These are phyloP conservation scores for Leishmania braziliensis DNA, from an alignment of 208 protist genomes.

Conservation along the genomic window DNA sequence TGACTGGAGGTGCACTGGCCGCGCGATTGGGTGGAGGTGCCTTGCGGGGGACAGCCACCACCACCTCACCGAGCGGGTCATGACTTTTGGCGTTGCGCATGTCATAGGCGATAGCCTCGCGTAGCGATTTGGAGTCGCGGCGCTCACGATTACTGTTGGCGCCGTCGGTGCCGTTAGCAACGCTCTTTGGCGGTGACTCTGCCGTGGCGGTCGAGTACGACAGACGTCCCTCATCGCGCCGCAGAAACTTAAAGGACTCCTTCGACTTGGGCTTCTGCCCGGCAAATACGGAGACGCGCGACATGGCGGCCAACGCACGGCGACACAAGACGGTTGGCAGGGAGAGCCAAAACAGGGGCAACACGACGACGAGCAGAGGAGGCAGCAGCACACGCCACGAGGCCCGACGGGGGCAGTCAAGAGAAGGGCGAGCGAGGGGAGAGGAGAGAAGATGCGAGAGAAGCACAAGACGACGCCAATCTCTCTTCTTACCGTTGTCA, in stretches of 20 bases:
- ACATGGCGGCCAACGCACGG: conserved; percentile 17
- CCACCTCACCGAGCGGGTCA: conserved; percentile 76
- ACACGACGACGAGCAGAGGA: background rate
- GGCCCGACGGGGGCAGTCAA: background rate
- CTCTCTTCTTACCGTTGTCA: background rate
- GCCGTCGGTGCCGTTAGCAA: conserved; percentile 16
- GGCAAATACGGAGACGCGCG: conserved; percentile 60
- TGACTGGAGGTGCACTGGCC: conserved; percentile 21
- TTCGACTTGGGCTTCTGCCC: conserved; percentile 77
- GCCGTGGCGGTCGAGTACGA: conserved; percentile 51
- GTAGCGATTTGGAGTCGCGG: conserved; percentile 69
- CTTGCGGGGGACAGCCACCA: conserved; percentile 84
- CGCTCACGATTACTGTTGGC: conserved; percentile 37
- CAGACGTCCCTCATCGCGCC: conserved; percentile 81
- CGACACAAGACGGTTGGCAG: no score
- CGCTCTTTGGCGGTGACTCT: conserved; percentile 27
- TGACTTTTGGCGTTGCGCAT: conserved; percentile 80
- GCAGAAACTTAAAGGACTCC: conserved; percentile 82
- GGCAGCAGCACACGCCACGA: background rate
- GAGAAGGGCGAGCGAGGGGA: background rate
- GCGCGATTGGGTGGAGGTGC: conserved; percentile 51
- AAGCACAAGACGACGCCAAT: background rate
- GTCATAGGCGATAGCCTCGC: conserved; percentile 83
- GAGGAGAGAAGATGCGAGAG: background rate
- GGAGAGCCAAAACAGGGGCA: background rate